Conservation (phyloP, 352 stramenopile genomes). For the Poterioochromonas sp. region DNA sequence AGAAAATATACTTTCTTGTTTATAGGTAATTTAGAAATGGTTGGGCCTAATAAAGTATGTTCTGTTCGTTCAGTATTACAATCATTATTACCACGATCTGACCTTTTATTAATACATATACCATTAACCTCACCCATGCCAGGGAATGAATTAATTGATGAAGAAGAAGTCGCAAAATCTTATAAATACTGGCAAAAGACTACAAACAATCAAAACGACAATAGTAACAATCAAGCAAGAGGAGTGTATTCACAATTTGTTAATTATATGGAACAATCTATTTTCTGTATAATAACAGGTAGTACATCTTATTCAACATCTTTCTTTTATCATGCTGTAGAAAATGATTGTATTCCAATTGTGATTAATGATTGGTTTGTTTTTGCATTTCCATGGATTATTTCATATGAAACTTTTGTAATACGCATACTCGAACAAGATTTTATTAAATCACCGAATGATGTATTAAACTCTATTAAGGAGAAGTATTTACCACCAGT, state of each 20-base stretch:
- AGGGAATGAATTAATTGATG: too few relatives aligned
- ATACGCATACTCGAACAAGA: background rate
- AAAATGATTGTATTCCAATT: background rate
- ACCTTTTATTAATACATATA: background rate
- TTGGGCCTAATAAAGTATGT: background rate
- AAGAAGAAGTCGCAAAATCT: too few relatives aligned
- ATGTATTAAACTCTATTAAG: conserved; percentile 5
- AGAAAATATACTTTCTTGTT: conserved; percentile 9
- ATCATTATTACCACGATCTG: background rate
- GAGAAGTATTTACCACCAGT: background rate
- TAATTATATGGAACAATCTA: background rate
- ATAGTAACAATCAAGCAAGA: background rate
- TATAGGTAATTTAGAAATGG: background rate
- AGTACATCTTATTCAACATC: background rate
- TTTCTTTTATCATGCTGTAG: background rate
- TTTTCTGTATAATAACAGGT: conserved; percentile 3
- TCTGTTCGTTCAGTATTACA: background rate
- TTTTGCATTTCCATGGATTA: background rate
- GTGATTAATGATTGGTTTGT: conserved; percentile 23
- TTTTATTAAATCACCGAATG: background rate
- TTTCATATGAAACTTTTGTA: conserved; percentile 3
- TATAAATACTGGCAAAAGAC: too few relatives aligned
- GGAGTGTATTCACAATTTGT: background rate
- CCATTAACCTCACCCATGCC: too few relatives aligned
- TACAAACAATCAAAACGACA: too few relatives aligned